Conservation (phyloP, 257 asterid genomes). For the Solanum chiquidenum region DNA sequence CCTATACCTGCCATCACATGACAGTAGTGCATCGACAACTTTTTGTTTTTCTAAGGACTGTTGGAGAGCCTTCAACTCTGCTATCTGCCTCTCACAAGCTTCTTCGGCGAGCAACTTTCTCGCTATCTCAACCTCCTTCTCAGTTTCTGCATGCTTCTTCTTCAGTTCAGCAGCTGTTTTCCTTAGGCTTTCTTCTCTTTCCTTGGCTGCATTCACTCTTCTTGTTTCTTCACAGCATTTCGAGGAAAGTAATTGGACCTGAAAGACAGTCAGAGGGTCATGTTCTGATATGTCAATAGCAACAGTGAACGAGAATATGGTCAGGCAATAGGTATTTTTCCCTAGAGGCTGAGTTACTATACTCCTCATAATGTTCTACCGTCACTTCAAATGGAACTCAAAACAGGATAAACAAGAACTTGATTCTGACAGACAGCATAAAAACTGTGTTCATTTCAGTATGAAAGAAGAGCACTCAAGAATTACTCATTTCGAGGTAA, state of each 20-base stretch:
- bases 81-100: conserved; percentile 55
- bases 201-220: conserved; percentile 53
- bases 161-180: conserved; percentile 48
- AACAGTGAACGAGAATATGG: not conserved
- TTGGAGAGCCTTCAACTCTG: conserved; percentile 46
- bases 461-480: not conserved
- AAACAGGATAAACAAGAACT: not conserved
- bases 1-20: conserved; percentile 60
- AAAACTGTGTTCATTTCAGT: not conserved
- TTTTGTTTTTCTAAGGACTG: conserved; percentile 53
- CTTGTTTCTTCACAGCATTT: conserved; percentile 64
- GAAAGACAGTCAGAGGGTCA: conserved; percentile 2
- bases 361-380: not conserved
- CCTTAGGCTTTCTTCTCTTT: conserved; percentile 58
- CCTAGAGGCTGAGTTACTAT: not conserved
- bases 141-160: conserved; percentile 61
- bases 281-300: not conserved
- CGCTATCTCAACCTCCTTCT: conserved; percentile 53
- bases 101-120: conserved; percentile 49
- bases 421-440: not conserved
- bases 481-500: not conserved
- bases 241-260: conserved; percentile 67
- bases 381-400: not conserved
- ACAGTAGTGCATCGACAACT: conserved; percentile 45
- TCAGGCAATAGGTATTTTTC: not conserved